phyloP scores from a whole-genome alignment of 257 asterid species.

The Lycium barbarum region DNA sequence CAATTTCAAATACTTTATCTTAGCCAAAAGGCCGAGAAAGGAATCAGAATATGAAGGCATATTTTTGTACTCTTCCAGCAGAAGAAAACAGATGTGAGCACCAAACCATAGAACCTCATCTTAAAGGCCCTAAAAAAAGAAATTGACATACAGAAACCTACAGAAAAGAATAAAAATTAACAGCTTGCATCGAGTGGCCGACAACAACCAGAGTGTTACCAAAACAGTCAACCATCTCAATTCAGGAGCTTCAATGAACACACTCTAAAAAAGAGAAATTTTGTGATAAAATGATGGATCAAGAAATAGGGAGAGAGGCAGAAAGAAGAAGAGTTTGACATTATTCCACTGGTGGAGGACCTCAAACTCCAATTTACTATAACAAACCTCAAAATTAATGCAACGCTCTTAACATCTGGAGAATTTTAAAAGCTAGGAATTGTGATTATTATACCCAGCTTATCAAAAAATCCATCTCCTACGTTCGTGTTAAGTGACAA shows the following conservation, averaged over 20 bases:
- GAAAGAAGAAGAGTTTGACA: not conserved
- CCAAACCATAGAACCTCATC: not conserved
- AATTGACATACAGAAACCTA: not conserved
- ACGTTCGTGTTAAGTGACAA: not conserved
- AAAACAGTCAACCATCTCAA: not conserved
- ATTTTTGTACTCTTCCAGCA: not conserved
- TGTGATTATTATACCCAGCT: slow-evolving; percentile 10
- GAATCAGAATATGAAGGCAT: not conserved
- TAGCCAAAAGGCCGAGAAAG: slow-evolving; percentile 16
- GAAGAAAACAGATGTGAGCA: slow-evolving; percentile 10
- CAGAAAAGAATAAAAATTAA: not conserved
- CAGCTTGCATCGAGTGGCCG: not conserved
- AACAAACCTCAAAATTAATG: not conserved
- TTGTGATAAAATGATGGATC: not conserved
- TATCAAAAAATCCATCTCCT: not conserved
- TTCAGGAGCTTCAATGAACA: slow-evolving; percentile 1
- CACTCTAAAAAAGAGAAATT: not conserved
- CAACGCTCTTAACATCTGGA: not conserved
- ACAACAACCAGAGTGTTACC: not conserved
- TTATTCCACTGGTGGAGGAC: slow-evolving; percentile 22
- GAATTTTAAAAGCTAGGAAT: not conserved
- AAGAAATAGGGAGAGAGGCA: not conserved
- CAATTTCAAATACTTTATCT: not conserved
- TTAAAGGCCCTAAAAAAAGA: slow-evolving; percentile 10
- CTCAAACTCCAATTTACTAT: not conserved